Conservation (phyloP, 805 yeast genomes). For the Candida glaebosa region DNA sequence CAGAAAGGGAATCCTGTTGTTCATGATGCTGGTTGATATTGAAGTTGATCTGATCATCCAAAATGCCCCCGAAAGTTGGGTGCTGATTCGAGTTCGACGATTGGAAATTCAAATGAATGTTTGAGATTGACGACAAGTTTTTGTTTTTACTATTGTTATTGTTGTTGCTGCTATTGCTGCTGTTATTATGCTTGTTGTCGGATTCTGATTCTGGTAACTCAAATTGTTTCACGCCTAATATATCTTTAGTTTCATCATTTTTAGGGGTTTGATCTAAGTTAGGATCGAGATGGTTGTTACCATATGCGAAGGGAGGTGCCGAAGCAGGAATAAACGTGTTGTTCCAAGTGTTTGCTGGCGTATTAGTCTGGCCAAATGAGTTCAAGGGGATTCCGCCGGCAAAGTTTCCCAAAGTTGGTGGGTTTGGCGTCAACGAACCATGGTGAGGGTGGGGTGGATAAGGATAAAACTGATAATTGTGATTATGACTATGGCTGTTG, state of each 20-base stretch:
- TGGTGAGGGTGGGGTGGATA: constrained; percentile 13
- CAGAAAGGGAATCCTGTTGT: not conserved
- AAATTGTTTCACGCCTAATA: constrained; percentile 12
- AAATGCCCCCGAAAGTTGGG: constrained; percentile 18
- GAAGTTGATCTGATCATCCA: constrained; percentile 11
- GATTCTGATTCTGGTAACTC: constrained; percentile 16
- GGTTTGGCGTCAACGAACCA: constrained; percentile 26
- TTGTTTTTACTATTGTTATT: not conserved
- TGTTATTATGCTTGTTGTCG: constrained; percentile 2
- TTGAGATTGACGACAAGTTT: constrained; percentile 11
- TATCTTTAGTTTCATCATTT: not conserved
- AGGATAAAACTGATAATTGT: constrained; percentile 2
- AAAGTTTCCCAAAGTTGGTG: constrained; percentile 3
- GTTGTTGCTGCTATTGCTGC: too few species aligned
- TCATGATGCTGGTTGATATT: constrained; percentile 1
- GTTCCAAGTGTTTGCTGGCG: constrained; percentile 38
- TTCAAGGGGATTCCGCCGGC: constrained; percentile 8
- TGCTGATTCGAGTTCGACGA: constrained; percentile 13
- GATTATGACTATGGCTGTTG: not conserved
- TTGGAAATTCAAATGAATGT: constrained; percentile 20
- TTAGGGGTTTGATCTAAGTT: constrained; percentile 1
- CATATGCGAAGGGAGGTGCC: constrained; percentile 34
- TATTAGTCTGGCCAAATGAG: constrained; percentile 9
- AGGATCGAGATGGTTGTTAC: constrained; percentile 2
- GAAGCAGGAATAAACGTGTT: constrained; percentile 29